Percentiles rank a stretch among this genome's conserved stretches.
Evolutionary conservation across 805 yeast species (phyloP).

Genomic region (Pachysolen tannophilus): DNA sequence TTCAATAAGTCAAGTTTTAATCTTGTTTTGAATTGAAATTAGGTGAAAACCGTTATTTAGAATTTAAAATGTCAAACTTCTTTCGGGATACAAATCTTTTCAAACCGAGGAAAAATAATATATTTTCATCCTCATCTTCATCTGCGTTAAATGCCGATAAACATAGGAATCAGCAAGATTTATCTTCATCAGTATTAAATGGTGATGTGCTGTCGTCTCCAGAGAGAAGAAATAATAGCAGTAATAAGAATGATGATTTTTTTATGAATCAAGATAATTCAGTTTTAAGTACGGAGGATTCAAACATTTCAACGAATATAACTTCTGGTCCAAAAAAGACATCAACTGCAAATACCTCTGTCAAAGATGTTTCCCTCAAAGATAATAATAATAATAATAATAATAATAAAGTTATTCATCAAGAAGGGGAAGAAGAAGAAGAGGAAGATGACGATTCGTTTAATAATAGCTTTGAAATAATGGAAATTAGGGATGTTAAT

Average conservation of each 20-base stretch:
- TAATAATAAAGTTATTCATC: too few species aligned
- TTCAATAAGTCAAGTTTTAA: too few species aligned
- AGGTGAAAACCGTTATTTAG: not conserved
- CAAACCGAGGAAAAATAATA: constrained; percentile 8
- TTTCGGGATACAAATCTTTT: constrained; percentile 12
- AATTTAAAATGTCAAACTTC: constrained; percentile 11
- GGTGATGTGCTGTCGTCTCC: too few species aligned
- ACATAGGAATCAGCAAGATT: too few species aligned
- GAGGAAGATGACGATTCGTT: not conserved
- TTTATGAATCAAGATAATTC: too few species aligned
- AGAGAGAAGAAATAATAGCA: too few species aligned
- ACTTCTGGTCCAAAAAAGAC: not conserved
- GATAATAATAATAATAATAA: too few species aligned
- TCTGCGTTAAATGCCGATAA: too few species aligned
- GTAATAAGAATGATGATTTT: too few species aligned
- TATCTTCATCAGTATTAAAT: too few species aligned
- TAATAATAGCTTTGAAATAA: constrained; percentile 3
- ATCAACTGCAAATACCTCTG: not conserved
- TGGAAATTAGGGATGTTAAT: constrained; percentile 4
- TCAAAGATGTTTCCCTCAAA: not conserved
- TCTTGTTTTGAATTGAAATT: not conserved
- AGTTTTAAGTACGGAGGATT: not conserved
- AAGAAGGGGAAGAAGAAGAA: not conserved
- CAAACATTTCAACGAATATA: not conserved
- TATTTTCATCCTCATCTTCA: too few species aligned